These are phyloP conservation scores for Heimioporus sp. DNA, from an alignment of 768 basidiomycete species.

Conservation along the genomic window DNA sequence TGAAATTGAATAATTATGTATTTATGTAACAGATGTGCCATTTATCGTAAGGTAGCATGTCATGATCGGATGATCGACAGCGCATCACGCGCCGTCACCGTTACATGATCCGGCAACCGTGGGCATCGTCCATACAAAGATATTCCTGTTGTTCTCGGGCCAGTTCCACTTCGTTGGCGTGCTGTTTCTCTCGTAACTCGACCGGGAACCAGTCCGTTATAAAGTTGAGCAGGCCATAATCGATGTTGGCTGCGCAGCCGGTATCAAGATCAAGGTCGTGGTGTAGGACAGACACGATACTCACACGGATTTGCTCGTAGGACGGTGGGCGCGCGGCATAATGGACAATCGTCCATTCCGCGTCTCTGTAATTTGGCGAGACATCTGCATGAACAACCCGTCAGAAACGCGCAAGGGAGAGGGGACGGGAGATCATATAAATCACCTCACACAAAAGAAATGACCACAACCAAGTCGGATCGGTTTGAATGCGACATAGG, in stretches of 20 bases:
- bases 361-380: slow-evolving; percentile 91
- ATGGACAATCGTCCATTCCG: slow-evolving; percentile 71
- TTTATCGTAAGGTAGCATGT: background rate
- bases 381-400: slow-evolving; percentile 40
- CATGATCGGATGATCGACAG: background rate
- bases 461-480: slow-evolving; percentile 81
- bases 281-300: slow-evolving; percentile 18
- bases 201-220: slow-evolving; percentile 92
- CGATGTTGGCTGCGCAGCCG: slow-evolving; percentile 59
- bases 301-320: slow-evolving; percentile 72
- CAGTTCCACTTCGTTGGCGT: slow-evolving; percentile 73
- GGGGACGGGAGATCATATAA: background rate
- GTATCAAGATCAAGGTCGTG: no score
- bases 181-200: slow-evolving; percentile 73
- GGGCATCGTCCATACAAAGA: slow-evolving; percentile 45
- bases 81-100: background rate
- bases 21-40: no score
- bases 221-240: slow-evolving; percentile 77
- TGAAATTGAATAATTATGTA: no score
- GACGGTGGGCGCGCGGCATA: slow-evolving; percentile 80
- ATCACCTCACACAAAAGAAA: slow-evolving; percentile 68
- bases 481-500: slow-evolving; percentile 89
- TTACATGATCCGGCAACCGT: slow-evolving; percentile 44
- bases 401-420: background rate
- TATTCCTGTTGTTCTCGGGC: slow-evolving; percentile 65